These are phyloP conservation scores for Phaeotremella fagi DNA, from an alignment of 768 basidiomycete genomes.

Conservation along the genomic window DNA sequence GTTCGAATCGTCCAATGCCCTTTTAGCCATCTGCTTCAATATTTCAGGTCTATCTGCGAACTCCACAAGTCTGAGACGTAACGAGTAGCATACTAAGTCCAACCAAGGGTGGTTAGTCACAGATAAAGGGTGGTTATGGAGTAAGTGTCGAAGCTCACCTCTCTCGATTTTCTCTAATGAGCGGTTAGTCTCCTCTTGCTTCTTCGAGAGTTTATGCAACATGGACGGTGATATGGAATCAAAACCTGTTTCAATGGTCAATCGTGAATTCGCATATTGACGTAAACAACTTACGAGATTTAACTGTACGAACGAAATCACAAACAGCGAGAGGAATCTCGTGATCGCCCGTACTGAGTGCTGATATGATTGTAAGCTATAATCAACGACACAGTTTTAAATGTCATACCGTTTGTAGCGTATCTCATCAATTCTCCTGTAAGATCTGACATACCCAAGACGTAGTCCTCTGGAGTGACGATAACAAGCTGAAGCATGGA, in stretches of 20 bases:
- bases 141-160: constrained; percentile 60
- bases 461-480: constrained; percentile 73
- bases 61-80: constrained; percentile 42
- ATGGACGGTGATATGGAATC: constrained; percentile 61
- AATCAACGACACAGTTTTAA: no score
- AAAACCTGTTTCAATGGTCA: constrained; percentile 57
- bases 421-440: constrained; percentile 97
- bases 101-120: no score
- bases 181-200: constrained; percentile 75
- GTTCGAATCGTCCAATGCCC: constrained; percentile 41
- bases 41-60: constrained; percentile 47
- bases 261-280: background rate
- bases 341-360: constrained; percentile 45
- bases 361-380: constrained; percentile 6
- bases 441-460: constrained; percentile 87
- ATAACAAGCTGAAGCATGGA: constrained; percentile 61
- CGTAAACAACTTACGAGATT: constrained; percentile 40
- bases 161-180: constrained; percentile 94
- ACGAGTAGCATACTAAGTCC: constrained; percentile 45
- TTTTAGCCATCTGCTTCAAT: constrained; percentile 39
- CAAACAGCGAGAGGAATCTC: constrained; percentile 45
- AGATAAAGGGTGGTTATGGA: no score
- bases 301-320: constrained; percentile 49
- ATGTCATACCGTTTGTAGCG: constrained; percentile 67
- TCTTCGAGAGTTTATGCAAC: constrained; percentile 60